Evolutionary conservation across 2,329 filamentous ascomycete genomes (phyloP).

Genomic region (Elsinoe fawcettii): DNA sequence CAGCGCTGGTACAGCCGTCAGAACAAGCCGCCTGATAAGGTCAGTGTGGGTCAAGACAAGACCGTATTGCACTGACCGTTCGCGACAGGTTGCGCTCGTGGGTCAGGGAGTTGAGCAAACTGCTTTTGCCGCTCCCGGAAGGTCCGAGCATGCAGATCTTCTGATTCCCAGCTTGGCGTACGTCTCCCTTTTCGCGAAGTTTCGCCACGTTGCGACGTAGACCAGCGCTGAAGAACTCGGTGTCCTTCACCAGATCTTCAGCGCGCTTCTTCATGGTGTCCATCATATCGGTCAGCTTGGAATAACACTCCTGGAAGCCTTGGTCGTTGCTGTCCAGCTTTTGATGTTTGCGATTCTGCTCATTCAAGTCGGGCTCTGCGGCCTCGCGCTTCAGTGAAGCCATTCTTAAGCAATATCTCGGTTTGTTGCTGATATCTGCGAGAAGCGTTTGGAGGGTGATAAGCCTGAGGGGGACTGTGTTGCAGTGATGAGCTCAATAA

Average conservation of each 20-base stretch:
- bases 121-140: neutral
- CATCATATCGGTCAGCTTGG: neutral
- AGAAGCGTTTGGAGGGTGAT: no score
- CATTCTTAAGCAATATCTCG: neutral
- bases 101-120: neutral
- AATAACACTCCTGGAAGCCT: neutral
- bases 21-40: neutral
- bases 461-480: no score
- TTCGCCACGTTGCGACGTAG: neutral
- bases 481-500: no score
- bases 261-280: neutral
- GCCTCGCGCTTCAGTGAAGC: neutral
- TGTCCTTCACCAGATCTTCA: neutral
- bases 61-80: neutral
- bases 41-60: neutral
- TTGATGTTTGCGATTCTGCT: neutral
- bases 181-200: neutral
- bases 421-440: neutral
- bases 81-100: neutral
- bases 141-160: neutral
- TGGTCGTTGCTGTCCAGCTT: neutral
- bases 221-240: neutral
- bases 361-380: neutral
- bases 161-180: neutral
- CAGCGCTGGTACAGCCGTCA: neutral